Evolutionary conservation across 441 rosid species (phyloP), one percentile per base, ranked within the genome.

Genomic region (Pelargonium citronellum): DNA sequence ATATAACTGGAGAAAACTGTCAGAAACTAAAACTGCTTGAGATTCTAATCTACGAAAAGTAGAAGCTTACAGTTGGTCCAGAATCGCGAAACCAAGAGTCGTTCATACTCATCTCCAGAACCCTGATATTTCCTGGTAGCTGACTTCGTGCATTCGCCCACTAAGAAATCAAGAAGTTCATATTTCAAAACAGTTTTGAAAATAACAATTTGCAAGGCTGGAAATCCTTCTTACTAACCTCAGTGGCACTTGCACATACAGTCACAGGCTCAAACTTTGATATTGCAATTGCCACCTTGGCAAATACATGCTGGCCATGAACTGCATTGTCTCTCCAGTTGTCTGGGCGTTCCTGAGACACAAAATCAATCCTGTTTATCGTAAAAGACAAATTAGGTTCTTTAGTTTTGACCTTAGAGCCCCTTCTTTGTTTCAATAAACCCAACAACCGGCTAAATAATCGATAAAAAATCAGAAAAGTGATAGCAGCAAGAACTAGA

Each of bases 11-110:
- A 67, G 39, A 60, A 2, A 19, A 11, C 13, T 11, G 10, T 39
- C 27, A 57, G 10, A 70, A 46, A 68, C 58, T 9, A 49, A 55
- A 58, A 73, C 66, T 46, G 7, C 27, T 7, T 53, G 5, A 68
- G 51, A 60, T 60, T 70, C 17, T 7, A 46, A 68, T 30, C 24
- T 15, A 60, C 16, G 69, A 64, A 67, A 49, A 20, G 9, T 64
- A 22, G 64, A 75, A 64, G 69, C 90, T 89, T 79, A 94, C 96
- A 69, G 94, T 91, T 72, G 99, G 96, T 66, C 97, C 96, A 63
- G 87, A 81, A 80, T 94, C 99, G 1, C 96, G 95, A 73, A 94
- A 87, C 99, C 99, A 94, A 58, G 95, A 86, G 77, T 89, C 99
- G 19, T 90, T 89, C 92, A 90, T 87, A 72, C 96, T 89, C 90